phyloP scores from a whole-genome alignment of 2,329 filamentous ascomycete species.

The Trichoderma oligosporum region DNA sequence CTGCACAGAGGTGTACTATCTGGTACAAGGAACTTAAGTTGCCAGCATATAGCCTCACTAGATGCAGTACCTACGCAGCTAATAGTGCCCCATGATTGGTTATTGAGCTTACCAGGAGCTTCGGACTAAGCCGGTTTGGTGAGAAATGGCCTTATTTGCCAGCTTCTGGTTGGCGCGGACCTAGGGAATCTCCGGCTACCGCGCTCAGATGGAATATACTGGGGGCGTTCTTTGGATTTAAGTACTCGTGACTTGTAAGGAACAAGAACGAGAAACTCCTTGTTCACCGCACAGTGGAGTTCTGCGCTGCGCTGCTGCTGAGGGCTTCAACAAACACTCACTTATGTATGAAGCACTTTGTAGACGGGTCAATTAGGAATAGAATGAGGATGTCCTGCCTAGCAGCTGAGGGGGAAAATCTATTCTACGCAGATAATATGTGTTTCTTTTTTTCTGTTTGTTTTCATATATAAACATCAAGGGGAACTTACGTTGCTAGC shows the following conservation, averaged over 20 bases:
- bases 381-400: not conserved
- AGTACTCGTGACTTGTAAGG: slow-evolving; percentile 16
- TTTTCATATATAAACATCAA: too few species aligned
- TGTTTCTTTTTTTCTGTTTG: too few species aligned
- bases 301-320: slow-evolving; percentile 9
- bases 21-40: slow-evolving; percentile 3
- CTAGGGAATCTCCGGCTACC: slow-evolving; percentile 15
- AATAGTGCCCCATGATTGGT: slow-evolving; percentile 7
- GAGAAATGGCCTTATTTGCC: not conserved
- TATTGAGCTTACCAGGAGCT: not conserved
- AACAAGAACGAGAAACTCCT: not conserved
- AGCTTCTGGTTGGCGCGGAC: slow-evolving; percentile 9
- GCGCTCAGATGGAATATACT: slow-evolving; percentile 5
- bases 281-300: slow-evolving; percentile 17
- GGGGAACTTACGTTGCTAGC: too few species aligned
- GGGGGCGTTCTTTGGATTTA: not conserved
- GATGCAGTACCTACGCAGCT: not conserved
- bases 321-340: slow-evolving; percentile 5
- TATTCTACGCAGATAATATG: too few species aligned
- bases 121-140: slow-evolving; percentile 10
- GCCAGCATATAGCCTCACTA: not conserved
- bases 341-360: too few species aligned
- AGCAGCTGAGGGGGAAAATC: not conserved
- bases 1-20: not conserved
- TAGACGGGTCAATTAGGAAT: not conserved